phyloP scores from a whole-genome alignment of 805 yeast species.

The Yamadazyma insecticola region DNA sequence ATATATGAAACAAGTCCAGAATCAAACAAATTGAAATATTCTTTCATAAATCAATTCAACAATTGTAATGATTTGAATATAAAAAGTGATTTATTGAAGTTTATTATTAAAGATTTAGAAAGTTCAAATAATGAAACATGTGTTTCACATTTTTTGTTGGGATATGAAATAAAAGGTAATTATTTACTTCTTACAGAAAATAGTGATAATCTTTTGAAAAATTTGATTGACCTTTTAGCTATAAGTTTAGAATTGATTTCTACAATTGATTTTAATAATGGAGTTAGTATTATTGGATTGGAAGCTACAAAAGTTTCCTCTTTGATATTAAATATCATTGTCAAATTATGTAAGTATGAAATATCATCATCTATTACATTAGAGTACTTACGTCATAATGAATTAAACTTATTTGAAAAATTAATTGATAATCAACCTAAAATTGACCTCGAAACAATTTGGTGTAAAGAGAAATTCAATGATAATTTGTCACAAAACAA shows the following conservation, averaged over 20 bases:
- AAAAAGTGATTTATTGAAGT: conserved; percentile 57
- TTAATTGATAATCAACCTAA: conserved; percentile 51
- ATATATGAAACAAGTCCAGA: conserved; percentile 76
- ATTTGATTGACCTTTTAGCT: conserved; percentile 47
- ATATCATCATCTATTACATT: conserved; percentile 50
- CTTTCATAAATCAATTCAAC: conserved; percentile 64
- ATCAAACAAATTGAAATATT: conserved; percentile 64
- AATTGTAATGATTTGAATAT: conserved; percentile 37
- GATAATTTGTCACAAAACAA: conserved; percentile 35
- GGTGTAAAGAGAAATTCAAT: conserved; percentile 47
- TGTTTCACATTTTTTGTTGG: conserved; percentile 72
- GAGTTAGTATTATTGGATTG: conserved; percentile 38
- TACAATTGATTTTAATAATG: conserved; percentile 29
- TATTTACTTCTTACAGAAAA: conserved; percentile 57
- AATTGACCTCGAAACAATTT: conserved; percentile 48
- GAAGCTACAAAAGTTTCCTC: conserved; percentile 58
- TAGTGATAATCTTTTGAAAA: conserved; percentile 45
- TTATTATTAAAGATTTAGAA: conserved; percentile 46
- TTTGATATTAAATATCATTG: conserved; percentile 54
- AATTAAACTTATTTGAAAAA: conserved; percentile 42
- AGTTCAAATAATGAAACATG: conserved; percentile 40
- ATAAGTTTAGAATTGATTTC: conserved; percentile 42
- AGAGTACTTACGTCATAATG: conserved; percentile 44
- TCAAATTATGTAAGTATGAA: conserved; percentile 56
- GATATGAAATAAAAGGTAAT: conserved; percentile 50